Percentiles rank a stretch among this genome's conserved stretches.
These are phyloP conservation scores for Mycena kentingensis DNA, from an alignment of 768 basidiomycete genomes.

Conservation along the genomic window DNA sequence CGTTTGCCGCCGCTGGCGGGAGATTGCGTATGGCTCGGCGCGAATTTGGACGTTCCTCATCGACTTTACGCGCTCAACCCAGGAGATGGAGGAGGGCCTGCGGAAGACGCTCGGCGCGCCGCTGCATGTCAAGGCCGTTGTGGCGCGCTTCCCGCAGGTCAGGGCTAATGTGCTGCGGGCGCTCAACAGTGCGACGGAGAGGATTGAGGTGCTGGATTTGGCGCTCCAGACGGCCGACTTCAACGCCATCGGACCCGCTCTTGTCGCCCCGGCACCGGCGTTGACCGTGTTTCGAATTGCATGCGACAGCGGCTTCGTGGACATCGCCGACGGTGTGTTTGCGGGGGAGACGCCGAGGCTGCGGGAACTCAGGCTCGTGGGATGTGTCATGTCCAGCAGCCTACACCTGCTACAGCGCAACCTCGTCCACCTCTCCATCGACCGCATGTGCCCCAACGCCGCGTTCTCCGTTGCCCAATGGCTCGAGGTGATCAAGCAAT, in stretches of 20 bases:
- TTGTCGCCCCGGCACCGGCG: background rate
- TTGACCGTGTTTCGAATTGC: background rate
- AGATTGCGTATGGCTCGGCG: background rate
- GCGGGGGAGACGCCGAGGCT: background rate
- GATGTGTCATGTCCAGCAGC: background rate
- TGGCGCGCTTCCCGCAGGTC: background rate
- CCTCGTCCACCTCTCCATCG: constrained; percentile 7
- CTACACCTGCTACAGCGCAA: constrained; percentile 1
- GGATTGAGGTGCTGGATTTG: constrained; percentile 7
- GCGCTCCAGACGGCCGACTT: background rate
- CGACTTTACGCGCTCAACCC: background rate
- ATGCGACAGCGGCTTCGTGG: background rate
- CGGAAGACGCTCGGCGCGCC: background rate
- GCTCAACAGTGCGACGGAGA: background rate
- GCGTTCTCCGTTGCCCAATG: constrained; percentile 4
- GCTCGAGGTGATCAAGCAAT: constrained; percentile 1
- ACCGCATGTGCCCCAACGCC: background rate
- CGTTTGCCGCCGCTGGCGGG: constrained; percentile 9
- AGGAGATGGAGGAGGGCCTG: background rate
- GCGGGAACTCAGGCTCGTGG: constrained; percentile 7
- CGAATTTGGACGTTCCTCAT: constrained; percentile 10
- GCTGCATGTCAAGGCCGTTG: constrained; percentile 1
- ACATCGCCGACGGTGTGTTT: background rate
- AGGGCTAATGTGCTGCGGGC: background rate
- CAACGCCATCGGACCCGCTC: background rate